These are phyloP conservation scores for Colletotrichum somersetense DNA, from an alignment of 2,329 filamentous ascomycete species.

Conservation along the genomic window DNA sequence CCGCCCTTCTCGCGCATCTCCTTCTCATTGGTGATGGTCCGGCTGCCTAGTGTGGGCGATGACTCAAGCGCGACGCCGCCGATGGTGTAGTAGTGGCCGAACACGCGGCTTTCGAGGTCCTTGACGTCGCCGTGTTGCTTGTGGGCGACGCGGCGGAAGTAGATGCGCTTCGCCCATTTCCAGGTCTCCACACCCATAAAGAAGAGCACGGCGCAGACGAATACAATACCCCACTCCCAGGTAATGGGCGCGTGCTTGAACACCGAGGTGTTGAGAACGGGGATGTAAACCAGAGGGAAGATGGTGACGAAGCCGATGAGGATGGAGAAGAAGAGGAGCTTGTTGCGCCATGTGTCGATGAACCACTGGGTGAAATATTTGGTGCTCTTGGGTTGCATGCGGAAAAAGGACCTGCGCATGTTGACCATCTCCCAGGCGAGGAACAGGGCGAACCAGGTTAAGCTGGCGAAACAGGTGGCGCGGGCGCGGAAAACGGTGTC, in stretches of 20 bases:
- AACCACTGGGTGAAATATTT: conserved; percentile 75
- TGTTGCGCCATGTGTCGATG: conserved; percentile 75
- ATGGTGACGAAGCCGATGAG: conserved; percentile 59
- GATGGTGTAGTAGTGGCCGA: conserved; percentile 49
- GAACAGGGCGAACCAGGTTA: conserved; percentile 82
- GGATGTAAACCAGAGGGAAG: conserved; percentile 68
- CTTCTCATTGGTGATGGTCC: conserved; percentile 41
- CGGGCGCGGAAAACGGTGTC: conserved; percentile 76
- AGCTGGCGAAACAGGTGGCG: conserved; percentile 77
- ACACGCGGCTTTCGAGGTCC: conserved; percentile 51
- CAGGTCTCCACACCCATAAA: conserved; percentile 69
- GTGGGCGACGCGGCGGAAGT: conserved; percentile 49
- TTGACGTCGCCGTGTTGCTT: conserved; percentile 42
- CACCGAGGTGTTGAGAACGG: conserved; percentile 67
- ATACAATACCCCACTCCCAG: conserved; percentile 73
- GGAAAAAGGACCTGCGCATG: conserved; percentile 78
- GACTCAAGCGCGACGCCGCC: conserved; percentile 41
- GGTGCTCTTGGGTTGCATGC: conserved; percentile 74
- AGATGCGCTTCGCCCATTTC: conserved; percentile 69
- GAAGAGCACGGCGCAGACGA: conserved; percentile 67
- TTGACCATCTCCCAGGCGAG: conserved; percentile 82
- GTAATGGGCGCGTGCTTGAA: conserved; percentile 70
- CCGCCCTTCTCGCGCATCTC: conserved; percentile 40
- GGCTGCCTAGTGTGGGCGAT: conserved; percentile 38
- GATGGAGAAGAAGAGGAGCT: conserved; percentile 76